phyloP scores from a whole-genome alignment of 192 early-diverging fungal species.

The Spizellomyces punctatus region DNA sequence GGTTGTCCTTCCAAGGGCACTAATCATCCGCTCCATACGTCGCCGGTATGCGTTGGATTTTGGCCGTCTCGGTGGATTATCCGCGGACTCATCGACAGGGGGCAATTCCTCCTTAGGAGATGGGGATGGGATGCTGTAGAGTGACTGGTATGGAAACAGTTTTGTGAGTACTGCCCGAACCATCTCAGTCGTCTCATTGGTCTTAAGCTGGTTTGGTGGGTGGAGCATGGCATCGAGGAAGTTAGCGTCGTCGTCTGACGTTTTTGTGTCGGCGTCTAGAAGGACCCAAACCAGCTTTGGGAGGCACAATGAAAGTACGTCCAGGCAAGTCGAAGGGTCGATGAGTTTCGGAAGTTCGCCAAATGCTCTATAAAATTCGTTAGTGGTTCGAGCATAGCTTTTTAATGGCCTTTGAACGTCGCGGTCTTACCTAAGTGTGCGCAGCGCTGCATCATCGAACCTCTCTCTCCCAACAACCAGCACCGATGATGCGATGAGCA shows the following conservation, averaged over 20 bases:
- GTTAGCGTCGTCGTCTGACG: not conserved
- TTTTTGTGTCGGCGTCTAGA: constrained; percentile 3
- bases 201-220: not conserved
- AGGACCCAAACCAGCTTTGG: constrained; percentile 12
- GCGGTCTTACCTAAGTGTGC: not conserved
- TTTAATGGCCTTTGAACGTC: too few relatives aligned
- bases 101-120: too few relatives aligned
- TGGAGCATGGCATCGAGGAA: constrained; percentile 13
- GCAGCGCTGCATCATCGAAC: too few relatives aligned
- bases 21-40: too few relatives aligned
- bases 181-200: not conserved
- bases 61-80: too few relatives aligned
- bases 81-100: too few relatives aligned
- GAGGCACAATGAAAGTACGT: not conserved
- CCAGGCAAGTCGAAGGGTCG: constrained; percentile 15
- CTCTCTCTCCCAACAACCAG: not conserved
- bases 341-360: constrained; percentile 7
- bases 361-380: not conserved
- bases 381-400: too few relatives aligned
- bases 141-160: constrained; percentile 5
- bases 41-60: too few relatives aligned
- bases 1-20: too few relatives aligned
- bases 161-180: constrained; percentile 18
- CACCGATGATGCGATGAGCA: constrained; percentile 7
- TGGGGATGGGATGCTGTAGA: not conserved